Conservation (phyloP, 192 early-diverging fungal species). For the Kappamyces sp. region DNA sequence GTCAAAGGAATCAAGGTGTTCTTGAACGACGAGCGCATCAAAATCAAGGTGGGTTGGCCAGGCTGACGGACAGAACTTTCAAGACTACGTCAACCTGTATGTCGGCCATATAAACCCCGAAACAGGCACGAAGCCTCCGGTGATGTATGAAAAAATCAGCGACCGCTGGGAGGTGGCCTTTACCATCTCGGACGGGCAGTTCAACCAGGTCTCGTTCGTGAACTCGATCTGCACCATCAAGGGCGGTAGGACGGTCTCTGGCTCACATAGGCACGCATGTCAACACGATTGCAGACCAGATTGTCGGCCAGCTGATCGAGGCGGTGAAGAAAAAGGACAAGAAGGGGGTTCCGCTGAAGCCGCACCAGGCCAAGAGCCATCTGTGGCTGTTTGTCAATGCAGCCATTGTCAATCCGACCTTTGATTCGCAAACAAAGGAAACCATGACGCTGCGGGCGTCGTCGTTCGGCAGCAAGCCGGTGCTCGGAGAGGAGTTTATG, state of each 20-base stretch:
- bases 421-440: slow-evolving; percentile 98
- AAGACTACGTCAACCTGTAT: slow-evolving; percentile 85
- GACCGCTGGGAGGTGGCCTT: slow-evolving; percentile 93
- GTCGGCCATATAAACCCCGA: slow-evolving; percentile 23
- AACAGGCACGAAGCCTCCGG: slow-evolving; percentile 23
- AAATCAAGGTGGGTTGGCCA: slow-evolving; percentile 49
- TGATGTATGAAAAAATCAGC: slow-evolving; percentile 68
- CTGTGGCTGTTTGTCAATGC: slow-evolving; percentile 93
- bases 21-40: slow-evolving; percentile 76
- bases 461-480: slow-evolving; percentile 77
- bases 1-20: slow-evolving; percentile 77
- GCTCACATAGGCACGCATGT: slow-evolving; percentile 31
- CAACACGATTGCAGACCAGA: slow-evolving; percentile 50
- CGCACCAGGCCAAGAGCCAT: slow-evolving; percentile 81
- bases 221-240: slow-evolving; percentile 94
- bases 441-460: slow-evolving; percentile 74
- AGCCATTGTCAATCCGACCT: slow-evolving; percentile 87
- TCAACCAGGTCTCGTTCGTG: slow-evolving; percentile 94
- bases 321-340: slow-evolving; percentile 71
- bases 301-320: slow-evolving; percentile 64
- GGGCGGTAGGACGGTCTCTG: slow-evolving; percentile 87
- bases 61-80: slow-evolving; percentile 46
- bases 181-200: slow-evolving; percentile 89
- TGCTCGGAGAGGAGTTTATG: slow-evolving; percentile 70
- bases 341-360: slow-evolving; percentile 63